A percentile compares a stretch with the other conserved stretches of the same genome.
These are phyloP conservation scores for Ajuga chamaepitys DNA, from an alignment of 257 asterid genomes.

Conservation along the genomic window DNA sequence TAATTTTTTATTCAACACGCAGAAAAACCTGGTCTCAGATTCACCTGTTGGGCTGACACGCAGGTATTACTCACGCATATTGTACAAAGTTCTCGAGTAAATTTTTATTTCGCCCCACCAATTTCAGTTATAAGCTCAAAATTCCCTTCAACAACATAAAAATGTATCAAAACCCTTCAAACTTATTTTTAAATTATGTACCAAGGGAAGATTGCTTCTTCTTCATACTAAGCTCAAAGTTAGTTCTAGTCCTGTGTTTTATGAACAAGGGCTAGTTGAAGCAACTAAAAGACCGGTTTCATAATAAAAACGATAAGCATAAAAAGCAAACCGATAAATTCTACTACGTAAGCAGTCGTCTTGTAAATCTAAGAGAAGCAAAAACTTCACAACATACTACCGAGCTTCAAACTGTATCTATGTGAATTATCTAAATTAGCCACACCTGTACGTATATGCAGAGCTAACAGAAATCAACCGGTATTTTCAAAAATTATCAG, in stretches of 20 bases:
- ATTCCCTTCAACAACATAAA: not conserved
- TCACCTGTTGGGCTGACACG: too few relatives aligned
- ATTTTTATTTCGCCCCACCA: not conserved
- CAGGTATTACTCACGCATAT: too few relatives aligned
- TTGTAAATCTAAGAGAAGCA: not conserved
- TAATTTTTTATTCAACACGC: too few relatives aligned
- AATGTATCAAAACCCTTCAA: not conserved
- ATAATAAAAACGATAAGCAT: not conserved
- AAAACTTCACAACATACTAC: conserved; percentile 15
- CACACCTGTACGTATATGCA: conserved; percentile 37
- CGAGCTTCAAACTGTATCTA: conserved; percentile 14
- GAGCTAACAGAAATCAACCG: conserved; percentile 23
- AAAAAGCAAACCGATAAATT: not conserved
- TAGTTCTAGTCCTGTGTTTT: not conserved
- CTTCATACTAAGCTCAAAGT: not conserved
- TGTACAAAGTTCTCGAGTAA: not conserved
- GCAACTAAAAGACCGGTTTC: not conserved
- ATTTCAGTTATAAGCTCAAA: not conserved
- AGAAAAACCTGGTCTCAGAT: too few relatives aligned
- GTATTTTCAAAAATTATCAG: conserved; percentile 17
- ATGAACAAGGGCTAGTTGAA: too few relatives aligned
- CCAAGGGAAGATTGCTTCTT: not conserved
- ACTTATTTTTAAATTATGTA: not conserved
- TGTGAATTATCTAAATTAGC: conserved; percentile 22
- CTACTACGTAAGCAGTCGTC: not conserved